These are phyloP conservation scores for Kodamaea kaohsiungensis DNA, from an alignment of 805 yeast genomes.

Conservation along the genomic window DNA sequence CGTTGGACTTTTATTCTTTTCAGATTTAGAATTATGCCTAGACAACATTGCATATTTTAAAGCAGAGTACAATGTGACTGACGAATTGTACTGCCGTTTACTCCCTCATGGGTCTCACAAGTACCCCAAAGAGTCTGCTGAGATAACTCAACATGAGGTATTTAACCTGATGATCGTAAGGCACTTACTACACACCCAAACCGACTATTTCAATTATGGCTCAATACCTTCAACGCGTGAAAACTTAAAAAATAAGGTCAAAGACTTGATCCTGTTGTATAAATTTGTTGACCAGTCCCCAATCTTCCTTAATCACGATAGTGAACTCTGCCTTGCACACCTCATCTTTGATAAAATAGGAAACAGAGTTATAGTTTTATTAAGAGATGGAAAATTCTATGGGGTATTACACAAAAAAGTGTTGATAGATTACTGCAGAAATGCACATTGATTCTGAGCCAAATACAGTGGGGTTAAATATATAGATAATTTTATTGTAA, in stretches of 20 bases:
- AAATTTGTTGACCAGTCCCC: constrained; percentile 48
- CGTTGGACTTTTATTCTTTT: constrained; percentile 50
- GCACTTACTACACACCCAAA: constrained; percentile 3
- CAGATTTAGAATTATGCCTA: constrained; percentile 52
- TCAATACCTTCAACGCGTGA: constrained; percentile 10
- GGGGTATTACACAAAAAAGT: constrained; percentile 57
- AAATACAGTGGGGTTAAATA: background rate
- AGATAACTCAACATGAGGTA: constrained; percentile 1
- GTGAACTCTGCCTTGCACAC: constrained; percentile 52
- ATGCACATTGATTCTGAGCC: background rate
- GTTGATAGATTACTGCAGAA: constrained; percentile 43
- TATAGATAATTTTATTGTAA: background rate
- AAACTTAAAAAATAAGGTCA: constrained; percentile 13
- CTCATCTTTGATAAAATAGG: constrained; percentile 55
- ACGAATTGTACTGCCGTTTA: constrained; percentile 32
- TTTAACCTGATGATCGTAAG: constrained; percentile 4
- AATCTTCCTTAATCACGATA: constrained; percentile 45
- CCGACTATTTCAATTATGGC: constrained; percentile 30
- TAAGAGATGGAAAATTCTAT: constrained; percentile 46
- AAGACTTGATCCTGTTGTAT: constrained; percentile 40
- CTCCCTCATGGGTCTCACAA: background rate
- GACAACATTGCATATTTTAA: constrained; percentile 42
- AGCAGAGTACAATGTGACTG: constrained; percentile 22
- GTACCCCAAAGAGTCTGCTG: constrained; percentile 3
- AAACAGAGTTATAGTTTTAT: constrained; percentile 47